These are phyloP conservation scores for Ogataea philodendri DNA, from an alignment of 805 yeast genomes.

Conservation along the genomic window DNA sequence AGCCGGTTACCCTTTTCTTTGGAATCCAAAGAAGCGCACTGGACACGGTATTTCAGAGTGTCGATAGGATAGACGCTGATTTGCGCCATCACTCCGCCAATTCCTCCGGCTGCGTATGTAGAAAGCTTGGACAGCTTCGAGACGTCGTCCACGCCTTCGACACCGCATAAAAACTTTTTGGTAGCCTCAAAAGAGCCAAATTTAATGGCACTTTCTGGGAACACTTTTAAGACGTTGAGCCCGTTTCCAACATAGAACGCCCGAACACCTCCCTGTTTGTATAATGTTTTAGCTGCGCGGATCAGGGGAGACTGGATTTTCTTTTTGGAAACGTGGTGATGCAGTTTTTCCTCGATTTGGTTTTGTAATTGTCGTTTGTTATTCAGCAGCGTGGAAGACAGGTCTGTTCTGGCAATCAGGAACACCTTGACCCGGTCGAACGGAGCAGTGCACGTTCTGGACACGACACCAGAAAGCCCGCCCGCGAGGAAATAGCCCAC, in stretches of 20 bases:
- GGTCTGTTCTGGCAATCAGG: constrained; percentile 84
- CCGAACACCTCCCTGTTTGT: constrained; percentile 82
- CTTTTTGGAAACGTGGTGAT: constrained; percentile 39
- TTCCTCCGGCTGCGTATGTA: constrained; percentile 90
- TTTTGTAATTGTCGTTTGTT: constrained; percentile 43
- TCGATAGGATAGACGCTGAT: constrained; percentile 93
- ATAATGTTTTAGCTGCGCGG: constrained; percentile 77
- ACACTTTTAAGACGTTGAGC: constrained; percentile 81
- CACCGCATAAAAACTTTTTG: constrained; percentile 63
- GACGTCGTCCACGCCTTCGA: constrained; percentile 94
- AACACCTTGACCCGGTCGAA: constrained; percentile 93
- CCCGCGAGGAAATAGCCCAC: constrained; percentile 93
- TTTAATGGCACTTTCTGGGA: constrained; percentile 93
- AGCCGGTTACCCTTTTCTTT: constrained; percentile 59
- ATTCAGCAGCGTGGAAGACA: constrained; percentile 65
- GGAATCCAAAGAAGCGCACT: constrained; percentile 80
- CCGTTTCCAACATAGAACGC: constrained; percentile 96
- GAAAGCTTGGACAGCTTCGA: constrained; percentile 74
- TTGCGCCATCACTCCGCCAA: constrained; percentile 94
- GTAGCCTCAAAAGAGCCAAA: constrained; percentile 94
- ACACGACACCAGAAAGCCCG: constrained; percentile 91
- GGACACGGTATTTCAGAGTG: constrained; percentile 88
- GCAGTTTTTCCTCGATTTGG: constrained; percentile 38
- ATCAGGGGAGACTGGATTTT: constrained; percentile 70
- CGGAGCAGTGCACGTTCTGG: constrained; percentile 96